A percentile compares a stretch with the other conserved stretches of the same genome.
Evolutionary conservation across 2,329 filamentous ascomycete species (phyloP).

Genomic region (Corynespora cassiicola): DNA sequence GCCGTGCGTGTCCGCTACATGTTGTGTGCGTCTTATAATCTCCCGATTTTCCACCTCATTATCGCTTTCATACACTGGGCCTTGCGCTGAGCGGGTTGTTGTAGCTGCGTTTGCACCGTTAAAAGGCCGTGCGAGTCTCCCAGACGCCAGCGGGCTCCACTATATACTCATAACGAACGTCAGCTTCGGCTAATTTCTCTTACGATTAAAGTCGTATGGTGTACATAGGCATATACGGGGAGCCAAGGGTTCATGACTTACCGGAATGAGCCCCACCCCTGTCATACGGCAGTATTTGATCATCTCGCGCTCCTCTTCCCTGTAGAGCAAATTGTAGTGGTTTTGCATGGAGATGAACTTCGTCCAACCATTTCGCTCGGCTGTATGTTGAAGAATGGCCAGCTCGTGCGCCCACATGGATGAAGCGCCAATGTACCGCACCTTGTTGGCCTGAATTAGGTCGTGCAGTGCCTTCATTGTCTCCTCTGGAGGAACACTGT

Average conservation of each 20-base stretch:
- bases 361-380: slow-evolving; percentile 53
- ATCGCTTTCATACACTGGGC: too few relatives aligned
- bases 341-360: slow-evolving; percentile 58
- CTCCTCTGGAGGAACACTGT: slow-evolving; percentile 42
- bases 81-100: too few relatives aligned
- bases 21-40: neutral
- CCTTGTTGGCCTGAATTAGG: slow-evolving; percentile 45
- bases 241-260: slow-evolving; percentile 9
- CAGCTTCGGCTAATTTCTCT: slow-evolving; percentile 7
- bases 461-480: slow-evolving; percentile 50
- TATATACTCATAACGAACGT: neutral
- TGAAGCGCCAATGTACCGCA: slow-evolving; percentile 47
- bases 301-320: slow-evolving; percentile 65
- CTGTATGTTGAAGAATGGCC: slow-evolving; percentile 49
- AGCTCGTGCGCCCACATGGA: slow-evolving; percentile 47
- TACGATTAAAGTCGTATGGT: neutral
- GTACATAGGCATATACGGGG: slow-evolving; percentile 1
- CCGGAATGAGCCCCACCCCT: slow-evolving; percentile 52
- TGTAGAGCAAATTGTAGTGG: slow-evolving; percentile 55
- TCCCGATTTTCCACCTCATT: too few relatives aligned
- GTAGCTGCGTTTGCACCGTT: too few relatives aligned
- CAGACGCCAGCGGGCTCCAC: neutral
- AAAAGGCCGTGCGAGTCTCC: slow-evolving; percentile 15
- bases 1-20: neutral
- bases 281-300: slow-evolving; percentile 50